phyloP scores from a whole-genome alignment of 805 yeast species.

The Spathaspora sp. region DNA sequence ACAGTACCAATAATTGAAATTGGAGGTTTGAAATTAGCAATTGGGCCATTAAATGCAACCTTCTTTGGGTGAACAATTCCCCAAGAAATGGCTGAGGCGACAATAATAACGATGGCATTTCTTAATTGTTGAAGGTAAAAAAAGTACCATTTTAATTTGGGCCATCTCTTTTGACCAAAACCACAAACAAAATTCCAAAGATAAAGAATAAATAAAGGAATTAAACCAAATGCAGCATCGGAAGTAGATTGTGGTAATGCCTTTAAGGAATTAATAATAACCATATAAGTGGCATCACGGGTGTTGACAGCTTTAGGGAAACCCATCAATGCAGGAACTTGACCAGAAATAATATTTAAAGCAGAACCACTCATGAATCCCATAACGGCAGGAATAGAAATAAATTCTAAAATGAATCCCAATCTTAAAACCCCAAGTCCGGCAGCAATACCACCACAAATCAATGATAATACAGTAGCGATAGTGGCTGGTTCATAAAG shows the following conservation, averaged over 20 bases:
- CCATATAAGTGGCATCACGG: conserved; percentile 64
- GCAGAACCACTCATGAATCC: conserved; percentile 98
- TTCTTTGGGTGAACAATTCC: conserved; percentile 55
- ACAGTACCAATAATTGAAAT: conserved; percentile 70
- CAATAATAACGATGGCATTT: conserved; percentile 75
- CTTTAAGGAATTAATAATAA: conserved; percentile 68
- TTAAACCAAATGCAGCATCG: conserved; percentile 89
- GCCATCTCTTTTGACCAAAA: conserved; percentile 59
- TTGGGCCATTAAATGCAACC: conserved; percentile 24
- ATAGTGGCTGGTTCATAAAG: conserved; percentile 60
- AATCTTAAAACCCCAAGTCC: conserved; percentile 80
- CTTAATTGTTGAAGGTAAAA: conserved; percentile 77
- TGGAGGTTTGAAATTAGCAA: conserved; percentile 35
- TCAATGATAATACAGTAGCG: conserved; percentile 74
- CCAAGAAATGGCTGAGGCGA: conserved; percentile 83
- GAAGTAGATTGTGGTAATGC: conserved; percentile 62
- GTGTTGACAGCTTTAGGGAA: conserved; percentile 64
- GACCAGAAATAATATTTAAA: conserved; percentile 75
- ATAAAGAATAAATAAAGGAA: conserved; percentile 69
- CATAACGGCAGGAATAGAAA: conserved; percentile 86
- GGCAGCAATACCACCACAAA: conserved; percentile 82
- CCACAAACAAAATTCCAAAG: conserved; percentile 65
- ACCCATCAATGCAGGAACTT: conserved; percentile 85
- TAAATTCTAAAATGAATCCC: conserved; percentile 85
- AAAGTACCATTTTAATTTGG: conserved; percentile 50